Evolutionary conservation across 495 filamentous ascomycete genomes (phyloP), one percentile per base, ranked within the genome.

Genomic region (Thermochaetoides thermophila): DNA sequence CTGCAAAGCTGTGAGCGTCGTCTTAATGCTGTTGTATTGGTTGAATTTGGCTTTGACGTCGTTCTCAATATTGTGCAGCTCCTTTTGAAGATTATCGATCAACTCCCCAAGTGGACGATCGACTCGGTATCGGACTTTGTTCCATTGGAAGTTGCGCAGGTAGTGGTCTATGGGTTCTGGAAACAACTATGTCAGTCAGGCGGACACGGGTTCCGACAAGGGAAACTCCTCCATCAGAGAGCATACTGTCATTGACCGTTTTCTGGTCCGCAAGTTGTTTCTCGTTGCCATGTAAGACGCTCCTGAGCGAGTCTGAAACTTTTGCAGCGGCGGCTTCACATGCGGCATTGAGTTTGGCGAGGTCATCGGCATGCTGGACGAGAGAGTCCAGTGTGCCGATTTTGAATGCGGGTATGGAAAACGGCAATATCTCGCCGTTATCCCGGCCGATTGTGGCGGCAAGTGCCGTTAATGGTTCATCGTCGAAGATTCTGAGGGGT

Each of bases 301-400:
- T 74, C 54, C 68, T 69, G 58, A 97, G 56, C 29, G 83, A 81
- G 50, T 97, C 89, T 37, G 74, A 76, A 24, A 96, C 81, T 59
- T 95, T 95, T 29, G 63, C 66, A 25, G 92, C 85, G 7, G 93
- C 82, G 27, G 64, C 73, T 58, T 86, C 78, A 45, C 84, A 93
- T 19, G 69, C 68, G 9, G 60, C 46, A 38, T 84, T 78, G 18
- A 97, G 73, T 71, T 96, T 97, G 21, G 78, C 70, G 26, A 97
- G 64, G 48, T 94, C 87, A 52, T 97, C 89, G 23, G 89, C 89
- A 52, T 97, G 87, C 60, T 91, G 82, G 17, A 97, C 84, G n/a
- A 97, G 63, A 26, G 81, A 83, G 57, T 97, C 89, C 30, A 97
- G 68, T 1, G 89, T 93, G 32, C 89, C 89, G 56, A 97, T 92